Base-by-base conservation (phyloP, 2,329 filamentous ascomycete species). In the Colletotrichum aenigma region DNA sequence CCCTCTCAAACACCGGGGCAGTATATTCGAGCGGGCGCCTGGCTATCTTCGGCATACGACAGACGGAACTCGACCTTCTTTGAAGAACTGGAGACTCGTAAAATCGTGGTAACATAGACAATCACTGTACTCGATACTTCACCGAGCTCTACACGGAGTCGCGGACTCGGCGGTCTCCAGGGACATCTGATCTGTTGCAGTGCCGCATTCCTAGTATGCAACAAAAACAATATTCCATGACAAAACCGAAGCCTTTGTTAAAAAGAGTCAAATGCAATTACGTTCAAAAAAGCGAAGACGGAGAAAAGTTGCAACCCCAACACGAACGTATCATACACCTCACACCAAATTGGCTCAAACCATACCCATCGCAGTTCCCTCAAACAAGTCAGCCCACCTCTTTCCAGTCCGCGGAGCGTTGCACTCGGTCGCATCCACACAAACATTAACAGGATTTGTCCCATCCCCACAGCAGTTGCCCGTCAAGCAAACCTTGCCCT, bases 391-490 rank as follows among this genome's bases (percentile, higher is more conserved):
- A 16, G 21, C 18, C 64, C 73, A 67, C 18, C 62, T 58, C 32
- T 34, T 64, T 21, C 13, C 56, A 4, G n/a, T 16, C 26, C 7
- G 18, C 8, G 74, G 60, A n/a, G 64, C 68, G 16, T 69, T 66
- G 7, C 77, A 78, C 61, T 78, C 77, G 7, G 76, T 77, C 9
- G 60, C 76, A 26, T 78, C 76, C n/a, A 78, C 68, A 18, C 77
- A 78, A 4, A 78, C 71, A n/a, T 30, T 70, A 1, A 48, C 43
- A 48, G 43, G 43, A 4, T 48, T 48, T 2, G 43, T 48, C 43
- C 43, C 43, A 7, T 56, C 65, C 7, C 68, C 77, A 26, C 77
- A 78, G 30, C 77, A 78, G 28, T 65, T 78, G 12, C 71, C 67
- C 3, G 71, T 52, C 38, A 78, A 34, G 10, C 77, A 78, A 1